Conservation (phyloP, 164 flowering plant species). For the Aristolochia contorta region DNA sequence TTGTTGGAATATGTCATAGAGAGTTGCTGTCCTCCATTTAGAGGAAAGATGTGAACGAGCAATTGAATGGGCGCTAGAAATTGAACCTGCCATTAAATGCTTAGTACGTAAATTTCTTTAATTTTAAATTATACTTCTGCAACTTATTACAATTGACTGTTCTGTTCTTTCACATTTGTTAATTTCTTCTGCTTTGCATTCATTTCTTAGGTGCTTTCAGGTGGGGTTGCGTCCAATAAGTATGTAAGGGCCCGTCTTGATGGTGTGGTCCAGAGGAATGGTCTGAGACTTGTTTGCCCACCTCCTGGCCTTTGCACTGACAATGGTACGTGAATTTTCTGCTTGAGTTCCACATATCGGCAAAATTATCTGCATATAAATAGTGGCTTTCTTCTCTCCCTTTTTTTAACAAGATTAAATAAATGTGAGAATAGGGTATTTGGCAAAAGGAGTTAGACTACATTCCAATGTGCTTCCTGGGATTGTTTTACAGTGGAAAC, state of each 20-base stretch:
- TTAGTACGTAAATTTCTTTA: conserved; percentile 30
- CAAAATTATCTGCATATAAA: not conserved
- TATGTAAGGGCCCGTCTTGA: conserved; percentile 75
- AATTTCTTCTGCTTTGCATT: not conserved
- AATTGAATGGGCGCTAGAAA: conserved; percentile 77
- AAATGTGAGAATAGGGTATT: too few species aligned
- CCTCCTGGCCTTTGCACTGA: conserved; percentile 96
- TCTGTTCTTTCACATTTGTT: not conserved
- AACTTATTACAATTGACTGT: not conserved
- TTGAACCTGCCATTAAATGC: conserved; percentile 71
- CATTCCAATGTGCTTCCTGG: too few species aligned
- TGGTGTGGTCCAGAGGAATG: conserved; percentile 42
- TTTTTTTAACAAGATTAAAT: too few species aligned
- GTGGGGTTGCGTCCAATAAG: conserved; percentile 94
- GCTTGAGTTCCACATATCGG: not conserved
- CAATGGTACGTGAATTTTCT: conserved; percentile 49
- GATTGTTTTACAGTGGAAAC: too few species aligned
- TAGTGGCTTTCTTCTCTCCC: too few species aligned
- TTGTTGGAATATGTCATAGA: conserved; percentile 30
- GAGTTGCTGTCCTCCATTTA: conserved; percentile 86
- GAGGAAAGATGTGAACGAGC: conserved; percentile 95
- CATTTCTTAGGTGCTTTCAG: conserved; percentile 65
- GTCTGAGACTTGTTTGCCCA: conserved; percentile 79
- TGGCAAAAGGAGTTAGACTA: too few species aligned
- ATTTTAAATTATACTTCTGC: not conserved